Conservation (phyloP, 164 flowering plant genomes). For the Buxus sempervirens region DNA sequence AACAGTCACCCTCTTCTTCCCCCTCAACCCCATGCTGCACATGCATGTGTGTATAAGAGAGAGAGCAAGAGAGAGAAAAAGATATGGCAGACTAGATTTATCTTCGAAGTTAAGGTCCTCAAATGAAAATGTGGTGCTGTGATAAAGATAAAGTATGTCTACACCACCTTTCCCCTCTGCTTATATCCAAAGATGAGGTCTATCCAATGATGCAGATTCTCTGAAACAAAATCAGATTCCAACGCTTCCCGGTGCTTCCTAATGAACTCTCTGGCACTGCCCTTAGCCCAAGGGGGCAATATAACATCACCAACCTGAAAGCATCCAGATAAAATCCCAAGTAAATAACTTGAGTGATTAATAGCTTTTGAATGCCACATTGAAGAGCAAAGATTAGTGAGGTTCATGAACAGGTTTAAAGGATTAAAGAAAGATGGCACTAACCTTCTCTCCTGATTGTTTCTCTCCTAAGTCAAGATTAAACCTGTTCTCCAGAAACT, state of each 20-base stretch:
- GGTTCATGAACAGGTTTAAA: background rate
- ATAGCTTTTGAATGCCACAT: background rate
- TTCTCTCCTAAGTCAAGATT: slow-evolving; percentile 92
- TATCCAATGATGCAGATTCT: slow-evolving; percentile 97
- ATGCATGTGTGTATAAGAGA: no score
- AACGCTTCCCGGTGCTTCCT: slow-evolving; percentile 95
- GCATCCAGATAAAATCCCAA: background rate
- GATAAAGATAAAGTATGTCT: background rate
- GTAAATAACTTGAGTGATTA: background rate
- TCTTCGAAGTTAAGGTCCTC: no score
- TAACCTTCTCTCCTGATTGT: slow-evolving; percentile 98
- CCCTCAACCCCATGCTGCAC: no score
- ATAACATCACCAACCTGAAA: slow-evolving; percentile 85
- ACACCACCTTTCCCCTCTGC: slow-evolving; percentile 94
- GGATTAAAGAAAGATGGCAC: slow-evolving; percentile 4
- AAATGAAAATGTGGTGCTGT: no score
- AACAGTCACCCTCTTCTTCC: no score
- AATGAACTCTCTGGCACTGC: slow-evolving; percentile 90
- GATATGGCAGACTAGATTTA: no score
- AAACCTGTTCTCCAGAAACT: slow-evolving; percentile 83
- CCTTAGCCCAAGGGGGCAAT: slow-evolving; percentile 98
- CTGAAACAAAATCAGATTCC: slow-evolving; percentile 95
- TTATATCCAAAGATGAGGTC: slow-evolving; percentile 96
- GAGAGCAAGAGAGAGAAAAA: no score
- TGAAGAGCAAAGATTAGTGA: background rate